Conservation (phyloP, 2,329 filamentous ascomycete genomes). For the Emergomyces orientalis region DNA sequence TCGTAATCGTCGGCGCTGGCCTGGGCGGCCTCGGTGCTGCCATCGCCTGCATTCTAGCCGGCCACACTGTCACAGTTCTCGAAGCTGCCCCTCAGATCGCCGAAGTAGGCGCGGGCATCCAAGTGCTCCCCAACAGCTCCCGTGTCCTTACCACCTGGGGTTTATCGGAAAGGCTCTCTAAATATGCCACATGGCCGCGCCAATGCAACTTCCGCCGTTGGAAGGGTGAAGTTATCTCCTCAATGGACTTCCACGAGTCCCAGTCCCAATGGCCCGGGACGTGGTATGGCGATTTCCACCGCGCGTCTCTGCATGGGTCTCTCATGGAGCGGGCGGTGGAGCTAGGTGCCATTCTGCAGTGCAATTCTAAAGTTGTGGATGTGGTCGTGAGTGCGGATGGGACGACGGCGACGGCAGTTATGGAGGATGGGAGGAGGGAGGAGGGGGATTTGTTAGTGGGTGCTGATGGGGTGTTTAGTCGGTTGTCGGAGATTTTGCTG, state of each 20-base stretch:
- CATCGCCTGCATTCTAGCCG: constrained; percentile 15
- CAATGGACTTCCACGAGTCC: constrained; percentile 17
- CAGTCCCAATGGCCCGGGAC: constrained; percentile 3
- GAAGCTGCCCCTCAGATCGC: constrained; percentile 33
- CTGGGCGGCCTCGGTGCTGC: constrained; percentile 20
- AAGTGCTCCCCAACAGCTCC: constrained; percentile 27
- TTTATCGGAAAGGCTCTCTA: constrained; percentile 20
- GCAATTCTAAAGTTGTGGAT: constrained; percentile 2
- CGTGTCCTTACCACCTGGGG: constrained; percentile 24
- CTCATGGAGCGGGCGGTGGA: constrained; percentile 3
- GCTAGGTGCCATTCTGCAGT: not conserved
- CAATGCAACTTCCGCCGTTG: constrained; percentile 25
- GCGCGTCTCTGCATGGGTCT: constrained; percentile 2
- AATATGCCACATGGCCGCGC: constrained; percentile 23
- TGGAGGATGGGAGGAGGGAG: constrained; percentile 23
- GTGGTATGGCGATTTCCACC: constrained; percentile 9
- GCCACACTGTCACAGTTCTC: constrained; percentile 20
- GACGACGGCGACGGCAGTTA: constrained; percentile 23
- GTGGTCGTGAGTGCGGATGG: constrained; percentile 20
- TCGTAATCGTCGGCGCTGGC: constrained; percentile 19
- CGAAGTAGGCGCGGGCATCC: constrained; percentile 34
- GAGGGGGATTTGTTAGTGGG: constrained; percentile 40
- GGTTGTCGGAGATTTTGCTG: constrained; percentile 39
- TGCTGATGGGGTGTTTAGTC: constrained; percentile 42
- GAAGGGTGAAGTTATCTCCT: constrained; percentile 24